A percentile compares a stretch with the other conserved stretches of the same genome.
Conservation (phyloP, 192 early-diverging fungal species). For the Jimgerdemannia lactiflua region DNA sequence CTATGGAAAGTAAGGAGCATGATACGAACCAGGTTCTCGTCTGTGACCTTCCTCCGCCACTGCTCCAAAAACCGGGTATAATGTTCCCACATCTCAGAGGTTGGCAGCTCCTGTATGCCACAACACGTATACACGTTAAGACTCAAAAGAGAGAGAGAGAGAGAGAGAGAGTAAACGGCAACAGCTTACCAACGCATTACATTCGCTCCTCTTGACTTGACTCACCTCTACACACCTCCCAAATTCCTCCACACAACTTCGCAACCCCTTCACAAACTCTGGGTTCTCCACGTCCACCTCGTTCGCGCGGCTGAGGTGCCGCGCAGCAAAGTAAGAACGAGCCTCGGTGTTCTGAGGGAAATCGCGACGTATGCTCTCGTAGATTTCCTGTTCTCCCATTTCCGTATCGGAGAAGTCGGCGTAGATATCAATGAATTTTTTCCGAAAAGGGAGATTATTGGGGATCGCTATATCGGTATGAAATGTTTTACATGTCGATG, state of each 20-base stretch:
- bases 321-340: slow-evolving; percentile 49
- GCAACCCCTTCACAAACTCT: slow-evolving; percentile 21
- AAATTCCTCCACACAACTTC: slow-evolving; percentile 49
- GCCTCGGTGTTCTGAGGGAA: slow-evolving; percentile 54
- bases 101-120: slow-evolving; percentile 27
- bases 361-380: slow-evolving; percentile 54
- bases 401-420: slow-evolving; percentile 49
- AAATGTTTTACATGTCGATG: too few species aligned
- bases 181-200: too few species aligned
- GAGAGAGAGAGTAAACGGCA: too few species aligned
- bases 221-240: slow-evolving; percentile 20
- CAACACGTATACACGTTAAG: slow-evolving; percentile 18
- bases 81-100: slow-evolving; percentile 54
- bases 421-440: slow-evolving; percentile 66
- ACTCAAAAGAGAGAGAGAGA: too few species aligned
- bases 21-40: slow-evolving; percentile 52
- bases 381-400: slow-evolving; percentile 38
- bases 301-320: slow-evolving; percentile 45
- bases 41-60: slow-evolving; percentile 38
- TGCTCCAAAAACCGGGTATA: slow-evolving; percentile 61
- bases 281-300: slow-evolving; percentile 37
- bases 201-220: not conserved
- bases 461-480: slow-evolving; percentile 49
- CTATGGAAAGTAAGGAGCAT: not conserved
- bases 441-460: slow-evolving; percentile 68